A percentile compares a stretch with the other conserved stretches of the same genome.
These are phyloP conservation scores for Lablab purpureus DNA, from an alignment of 306 rosid genomes.

Conservation along the genomic window DNA sequence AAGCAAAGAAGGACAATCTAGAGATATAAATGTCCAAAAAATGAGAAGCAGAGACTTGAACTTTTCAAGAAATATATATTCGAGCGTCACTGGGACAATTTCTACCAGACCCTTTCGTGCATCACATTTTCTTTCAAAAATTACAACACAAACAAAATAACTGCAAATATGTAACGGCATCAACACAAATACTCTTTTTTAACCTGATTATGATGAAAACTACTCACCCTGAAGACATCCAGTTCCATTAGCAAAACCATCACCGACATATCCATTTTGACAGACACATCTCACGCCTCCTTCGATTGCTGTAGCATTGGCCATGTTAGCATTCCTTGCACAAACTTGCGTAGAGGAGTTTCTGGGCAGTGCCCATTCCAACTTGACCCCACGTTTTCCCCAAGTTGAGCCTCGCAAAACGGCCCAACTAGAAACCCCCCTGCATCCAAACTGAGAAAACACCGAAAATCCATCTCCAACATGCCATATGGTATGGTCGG, in stretches of 20 bases:
- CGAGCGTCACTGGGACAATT: neutral
- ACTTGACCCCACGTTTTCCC: slow-evolving; percentile 82
- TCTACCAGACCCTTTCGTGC: neutral
- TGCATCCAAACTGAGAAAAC: slow-evolving; percentile 83
- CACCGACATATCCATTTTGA: slow-evolving; percentile 77
- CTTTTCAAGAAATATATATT: neutral
- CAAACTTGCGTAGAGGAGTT: slow-evolving; percentile 65
- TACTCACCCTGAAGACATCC: slow-evolving; percentile 84
- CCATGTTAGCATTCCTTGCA: slow-evolving; percentile 61
- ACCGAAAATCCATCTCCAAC: slow-evolving; percentile 70
- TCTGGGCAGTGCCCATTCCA: slow-evolving; percentile 89
- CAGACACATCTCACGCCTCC: slow-evolving; percentile 76
- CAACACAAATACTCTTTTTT: slow-evolving; percentile 3
- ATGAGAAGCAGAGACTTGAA: neutral
- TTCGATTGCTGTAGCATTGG: slow-evolving; percentile 68
- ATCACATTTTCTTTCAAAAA: neutral
- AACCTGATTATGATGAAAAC: neutral
- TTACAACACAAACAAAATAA: neutral
- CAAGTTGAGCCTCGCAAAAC: slow-evolving; percentile 62
- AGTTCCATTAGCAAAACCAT: slow-evolving; percentile 79
- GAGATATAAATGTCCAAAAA: neutral
- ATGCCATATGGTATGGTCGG: slow-evolving; percentile 84
- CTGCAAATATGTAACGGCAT: neutral
- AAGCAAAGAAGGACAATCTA: neutral
- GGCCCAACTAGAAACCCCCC: slow-evolving; percentile 95